A percentile compares a stretch with the other conserved stretches of the same genome.
Evolutionary conservation across 306 rosid species (phyloP).

Genomic region (Glycyrrhiza uralensis): DNA sequence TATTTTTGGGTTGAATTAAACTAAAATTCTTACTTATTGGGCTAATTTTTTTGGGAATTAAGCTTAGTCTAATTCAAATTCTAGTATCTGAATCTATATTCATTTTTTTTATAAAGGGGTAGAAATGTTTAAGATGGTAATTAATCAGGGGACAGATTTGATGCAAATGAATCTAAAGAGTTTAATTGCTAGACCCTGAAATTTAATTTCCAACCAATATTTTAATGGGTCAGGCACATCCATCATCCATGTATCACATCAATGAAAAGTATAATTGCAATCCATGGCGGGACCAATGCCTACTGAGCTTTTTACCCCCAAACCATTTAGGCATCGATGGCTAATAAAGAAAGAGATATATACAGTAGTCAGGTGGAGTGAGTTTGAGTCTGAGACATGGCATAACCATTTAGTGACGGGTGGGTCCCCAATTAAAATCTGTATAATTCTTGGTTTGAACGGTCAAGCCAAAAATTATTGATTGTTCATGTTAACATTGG

Average conservation of each 20-base stretch:
- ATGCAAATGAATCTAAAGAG: not conserved
- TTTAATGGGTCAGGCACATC: constrained; percentile 22
- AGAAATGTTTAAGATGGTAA: not conserved
- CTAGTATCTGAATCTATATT: not conserved
- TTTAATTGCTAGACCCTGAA: not conserved
- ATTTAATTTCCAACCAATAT: not conserved
- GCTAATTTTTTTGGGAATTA: too few relatives aligned
- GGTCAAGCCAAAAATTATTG: constrained; percentile 77
- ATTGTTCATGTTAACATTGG: constrained; percentile 53
- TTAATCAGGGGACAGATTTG: not conserved
- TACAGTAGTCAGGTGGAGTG: constrained; percentile 36
- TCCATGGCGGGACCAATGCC: constrained; percentile 25
- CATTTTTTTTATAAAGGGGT: not conserved
- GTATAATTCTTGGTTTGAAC: constrained; percentile 49
- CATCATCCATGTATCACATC: constrained; percentile 42
- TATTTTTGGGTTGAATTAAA: too few relatives aligned
- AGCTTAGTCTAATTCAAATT: too few relatives aligned
- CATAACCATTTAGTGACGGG: constrained; percentile 7
- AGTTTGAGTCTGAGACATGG: not conserved
- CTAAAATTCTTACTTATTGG: too few relatives aligned
- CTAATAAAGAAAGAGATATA: constrained; percentile 14
- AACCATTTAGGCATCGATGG: constrained; percentile 33
- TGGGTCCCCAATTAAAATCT: constrained; percentile 37
- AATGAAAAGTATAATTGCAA: constrained; percentile 34
- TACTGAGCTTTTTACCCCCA: not conserved